Evolutionary conservation across 768 basidiomycete genomes (phyloP), one percentile per base, ranked within the genome.

Genomic region (Auriscalpium orientale): DNA sequence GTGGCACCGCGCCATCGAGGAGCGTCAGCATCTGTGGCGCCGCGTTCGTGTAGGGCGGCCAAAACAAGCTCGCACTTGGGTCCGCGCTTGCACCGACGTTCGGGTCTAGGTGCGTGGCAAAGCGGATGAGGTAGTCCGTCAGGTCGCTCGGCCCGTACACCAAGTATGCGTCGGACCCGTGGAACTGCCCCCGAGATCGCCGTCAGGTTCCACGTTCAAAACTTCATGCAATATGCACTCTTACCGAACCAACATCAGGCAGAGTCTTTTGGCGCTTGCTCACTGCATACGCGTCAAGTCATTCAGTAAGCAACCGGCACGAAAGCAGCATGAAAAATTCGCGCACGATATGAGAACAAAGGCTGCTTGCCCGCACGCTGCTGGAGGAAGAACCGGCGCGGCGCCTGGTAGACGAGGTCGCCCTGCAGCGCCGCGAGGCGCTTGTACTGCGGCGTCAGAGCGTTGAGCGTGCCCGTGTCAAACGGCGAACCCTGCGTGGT

Each of bases 381-480:
- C 15, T 62, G 37, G n/a, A 69, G 49, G 50, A 69, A 61, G 56
- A 65, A 63, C 20, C 68, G 56, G 21, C 67, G 54, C 35, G 65
- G 61, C 2, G 63, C 67, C 18, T 69, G 63, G 58, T 68, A 67
- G 15, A 62, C 47, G 9, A 56, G 20, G 51, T 70, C 69, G 1
- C 69, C 69, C 43, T 60, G 60, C 22, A 70, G 18, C 0, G 69
- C 64, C 8, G 68, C 62, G 20, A 70, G 34, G 1, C 69, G 63
- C 53, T 70, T 70, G 62, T 57, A 69, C 47, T 68, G 57, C 13
- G 55, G 55, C 10, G 53, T 37, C 18, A 54, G 9, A 6, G 55
- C 55, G 40, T 56, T 56, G 33, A 8, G 36, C 18, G 35, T n/a
- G 28, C 55, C 55, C 8, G 55, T 56, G 22, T 51, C 55, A 21